Evolutionary conservation across 179 eudicot genomes (phyloP).

Genomic region (Carnegiea gigantea): DNA sequence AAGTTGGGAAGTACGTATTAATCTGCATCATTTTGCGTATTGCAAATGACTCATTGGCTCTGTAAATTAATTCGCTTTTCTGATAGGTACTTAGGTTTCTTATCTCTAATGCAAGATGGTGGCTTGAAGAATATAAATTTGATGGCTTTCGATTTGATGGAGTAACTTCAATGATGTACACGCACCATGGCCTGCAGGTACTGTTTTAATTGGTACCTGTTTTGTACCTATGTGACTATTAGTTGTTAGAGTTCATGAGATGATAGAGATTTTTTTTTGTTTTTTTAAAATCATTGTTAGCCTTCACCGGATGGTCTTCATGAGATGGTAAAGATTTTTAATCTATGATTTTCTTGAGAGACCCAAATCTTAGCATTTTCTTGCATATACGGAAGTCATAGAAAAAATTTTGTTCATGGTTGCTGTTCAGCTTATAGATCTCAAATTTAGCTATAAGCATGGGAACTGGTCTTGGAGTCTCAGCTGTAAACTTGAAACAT

Average conservation of each 20-base stretch:
- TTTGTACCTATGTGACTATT: not conserved
- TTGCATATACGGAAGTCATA: not conserved
- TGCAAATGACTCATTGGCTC: not conserved
- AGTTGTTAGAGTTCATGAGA: not conserved
- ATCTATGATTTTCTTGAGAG: not conserved
- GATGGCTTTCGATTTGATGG: constrained; percentile 99
- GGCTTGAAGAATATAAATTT: constrained; percentile 98
- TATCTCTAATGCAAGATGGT: constrained; percentile 99
- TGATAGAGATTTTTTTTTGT: not conserved
- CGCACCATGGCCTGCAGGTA: constrained; percentile 98
- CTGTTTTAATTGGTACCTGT: not conserved
- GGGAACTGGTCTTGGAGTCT: not conserved
- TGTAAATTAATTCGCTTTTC: constrained; percentile 21
- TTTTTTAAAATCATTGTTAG: too few species aligned
- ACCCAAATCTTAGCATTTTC: not conserved
- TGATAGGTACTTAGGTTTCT: constrained; percentile 86
- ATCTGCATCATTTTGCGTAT: not conserved
- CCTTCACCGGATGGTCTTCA: not conserved
- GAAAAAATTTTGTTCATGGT: too few species aligned
- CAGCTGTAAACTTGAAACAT: not conserved
- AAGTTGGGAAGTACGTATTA: constrained; percentile 81
- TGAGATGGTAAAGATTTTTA: not conserved
- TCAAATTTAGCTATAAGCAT: not conserved
- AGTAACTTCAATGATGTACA: constrained; percentile 99
- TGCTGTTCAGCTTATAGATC: not conserved